phyloP scores from a whole-genome alignment of 2,329 filamentous ascomycete species.

The Aspergillus aculeatinus region DNA sequence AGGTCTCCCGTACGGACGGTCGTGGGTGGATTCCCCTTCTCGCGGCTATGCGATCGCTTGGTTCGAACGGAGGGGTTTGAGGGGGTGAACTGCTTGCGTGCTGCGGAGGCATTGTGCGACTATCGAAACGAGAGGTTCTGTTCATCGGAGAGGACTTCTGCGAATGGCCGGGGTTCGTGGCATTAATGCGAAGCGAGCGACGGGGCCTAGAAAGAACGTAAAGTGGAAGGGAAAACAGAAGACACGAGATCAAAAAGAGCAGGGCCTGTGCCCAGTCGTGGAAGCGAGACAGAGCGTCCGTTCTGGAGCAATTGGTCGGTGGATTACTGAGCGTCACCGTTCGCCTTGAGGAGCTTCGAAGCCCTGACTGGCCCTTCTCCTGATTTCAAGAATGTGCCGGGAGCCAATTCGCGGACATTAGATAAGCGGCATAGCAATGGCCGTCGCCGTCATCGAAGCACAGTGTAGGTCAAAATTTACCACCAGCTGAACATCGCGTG shows the following conservation, averaged over 20 bases:
- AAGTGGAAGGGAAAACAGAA: background rate
- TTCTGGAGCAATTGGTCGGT: background rate
- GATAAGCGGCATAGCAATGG: background rate
- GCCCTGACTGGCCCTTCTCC: background rate
- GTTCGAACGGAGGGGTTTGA: constrained; percentile 41
- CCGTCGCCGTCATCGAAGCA: background rate
- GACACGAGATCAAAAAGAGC: background rate
- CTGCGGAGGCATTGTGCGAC: constrained; percentile 30
- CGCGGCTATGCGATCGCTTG: constrained; percentile 30
- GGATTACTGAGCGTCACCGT: background rate
- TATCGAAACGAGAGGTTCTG: constrained; percentile 18
- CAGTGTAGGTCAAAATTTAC: constrained; percentile 15
- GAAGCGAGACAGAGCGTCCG: background rate
- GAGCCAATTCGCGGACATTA: background rate
- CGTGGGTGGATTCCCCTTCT: constrained; percentile 30
- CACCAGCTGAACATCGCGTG: constrained; percentile 19
- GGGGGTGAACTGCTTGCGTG: constrained; percentile 38
- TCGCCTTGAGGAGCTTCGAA: background rate
- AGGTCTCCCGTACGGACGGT: constrained; percentile 43
- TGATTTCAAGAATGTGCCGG: background rate
- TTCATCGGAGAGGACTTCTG: constrained; percentile 9
- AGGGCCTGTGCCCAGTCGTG: background rate
- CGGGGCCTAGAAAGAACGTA: background rate
- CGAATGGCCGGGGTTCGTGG: background rate
- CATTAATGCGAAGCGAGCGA: constrained; percentile 6